Percentiles rank a stretch among this genome's conserved stretches.
Conservation (phyloP, 192 early-diverging fungal genomes). For the Spizellomyces punctatus region DNA sequence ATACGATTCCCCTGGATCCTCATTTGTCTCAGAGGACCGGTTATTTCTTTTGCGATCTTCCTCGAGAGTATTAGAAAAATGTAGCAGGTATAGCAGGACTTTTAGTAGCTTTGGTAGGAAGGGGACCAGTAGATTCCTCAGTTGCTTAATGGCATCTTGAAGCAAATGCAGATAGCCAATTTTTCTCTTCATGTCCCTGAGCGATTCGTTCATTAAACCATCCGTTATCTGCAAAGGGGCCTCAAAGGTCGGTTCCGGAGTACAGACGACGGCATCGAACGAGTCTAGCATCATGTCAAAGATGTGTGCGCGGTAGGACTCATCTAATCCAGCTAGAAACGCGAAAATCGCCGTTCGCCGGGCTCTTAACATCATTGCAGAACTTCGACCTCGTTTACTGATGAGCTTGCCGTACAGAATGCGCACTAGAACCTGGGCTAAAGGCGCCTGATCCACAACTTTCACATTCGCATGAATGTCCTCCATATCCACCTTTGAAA, state of each 20-base stretch:
- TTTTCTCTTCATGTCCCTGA: constrained; percentile 60
- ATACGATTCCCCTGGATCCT: constrained; percentile 19
- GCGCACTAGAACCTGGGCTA: constrained; percentile 78
- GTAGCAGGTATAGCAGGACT: constrained; percentile 74
- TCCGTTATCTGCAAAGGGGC: background rate
- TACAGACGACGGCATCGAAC: constrained; percentile 49
- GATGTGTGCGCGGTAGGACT: constrained; percentile 70
- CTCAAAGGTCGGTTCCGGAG: background rate
- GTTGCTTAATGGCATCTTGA: constrained; percentile 82
- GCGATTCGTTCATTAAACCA: background rate
- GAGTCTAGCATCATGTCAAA: constrained; percentile 82
- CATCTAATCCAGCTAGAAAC: constrained; percentile 71
- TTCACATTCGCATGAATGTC: constrained; percentile 57
- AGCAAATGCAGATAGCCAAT: constrained; percentile 79
- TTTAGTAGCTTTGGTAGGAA: constrained; percentile 73
- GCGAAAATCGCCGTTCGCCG: constrained; percentile 82
- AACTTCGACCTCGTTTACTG: constrained; percentile 71
- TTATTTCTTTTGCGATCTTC: constrained; percentile 9
- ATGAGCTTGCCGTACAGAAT: constrained; percentile 92
- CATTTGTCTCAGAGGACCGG: background rate
- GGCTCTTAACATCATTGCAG: constrained; percentile 64
- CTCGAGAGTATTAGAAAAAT: constrained; percentile 6
- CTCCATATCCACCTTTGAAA: constrained; percentile 75
- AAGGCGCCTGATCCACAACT: constrained; percentile 62
- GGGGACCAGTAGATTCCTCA: constrained; percentile 72